A percentile compares a stretch with the other conserved stretches of the same genome.
These are phyloP conservation scores for Phytopythium litorale DNA, from an alignment of 352 stramenopile species.

Conservation along the genomic window DNA sequence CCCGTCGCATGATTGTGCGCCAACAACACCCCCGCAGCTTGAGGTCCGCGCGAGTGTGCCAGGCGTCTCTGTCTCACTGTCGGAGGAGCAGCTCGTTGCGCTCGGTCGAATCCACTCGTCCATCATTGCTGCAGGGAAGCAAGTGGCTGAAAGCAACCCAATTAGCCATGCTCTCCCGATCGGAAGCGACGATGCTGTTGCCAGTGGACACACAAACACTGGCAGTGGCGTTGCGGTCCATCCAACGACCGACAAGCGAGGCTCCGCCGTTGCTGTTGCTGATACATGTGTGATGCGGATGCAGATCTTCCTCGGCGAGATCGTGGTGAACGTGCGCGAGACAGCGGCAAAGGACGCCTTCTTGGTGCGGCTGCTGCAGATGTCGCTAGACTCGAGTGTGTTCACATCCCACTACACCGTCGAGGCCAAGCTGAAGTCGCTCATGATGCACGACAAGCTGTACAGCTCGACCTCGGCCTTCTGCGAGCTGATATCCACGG, in stretches of 20 bases:
- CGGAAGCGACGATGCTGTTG: neutral
- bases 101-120: slow-evolving; percentile 55
- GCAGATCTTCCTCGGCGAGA: slow-evolving; percentile 42
- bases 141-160: neutral
- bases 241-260: too few relatives aligned
- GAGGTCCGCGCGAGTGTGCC: slow-evolving; percentile 36
- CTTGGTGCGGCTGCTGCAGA: slow-evolving; percentile 36
- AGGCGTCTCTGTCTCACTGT: slow-evolving; percentile 36
- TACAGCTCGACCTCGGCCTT: slow-evolving; percentile 44
- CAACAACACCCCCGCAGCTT: slow-evolving; percentile 15
- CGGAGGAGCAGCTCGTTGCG: slow-evolving; percentile 46
- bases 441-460: slow-evolving; percentile 71
- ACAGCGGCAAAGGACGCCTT: slow-evolving; percentile 46
- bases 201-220: neutral
- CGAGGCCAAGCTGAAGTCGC: slow-evolving; percentile 42
- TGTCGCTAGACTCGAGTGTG: slow-evolving; percentile 36
- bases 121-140: slow-evolving; percentile 4
- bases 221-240: neutral
- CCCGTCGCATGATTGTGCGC: neutral
- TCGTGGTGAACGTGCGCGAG: slow-evolving; percentile 55
- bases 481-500: slow-evolving; percentile 67
- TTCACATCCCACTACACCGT: slow-evolving; percentile 48
- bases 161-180: neutral
- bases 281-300: slow-evolving; percentile 53
- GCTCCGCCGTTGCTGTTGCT: neutral